Conservation (phyloP, 2,329 filamentous ascomycete species). For the Fusarium poae region DNA sequence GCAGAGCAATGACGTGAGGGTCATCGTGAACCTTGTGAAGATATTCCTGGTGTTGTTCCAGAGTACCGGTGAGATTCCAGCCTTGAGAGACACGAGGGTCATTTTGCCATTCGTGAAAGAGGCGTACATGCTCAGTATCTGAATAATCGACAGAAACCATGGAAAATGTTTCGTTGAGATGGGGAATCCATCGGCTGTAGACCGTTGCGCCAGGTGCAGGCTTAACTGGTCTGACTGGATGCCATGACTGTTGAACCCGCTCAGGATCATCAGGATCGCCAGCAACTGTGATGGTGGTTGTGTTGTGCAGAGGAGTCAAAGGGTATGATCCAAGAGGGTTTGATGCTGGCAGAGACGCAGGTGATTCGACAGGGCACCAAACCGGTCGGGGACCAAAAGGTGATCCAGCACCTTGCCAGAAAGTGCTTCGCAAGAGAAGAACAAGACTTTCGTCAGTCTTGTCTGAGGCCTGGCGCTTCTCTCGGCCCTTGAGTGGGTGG, state of each 20-base stretch:
- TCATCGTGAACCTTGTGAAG: constrained; percentile 76
- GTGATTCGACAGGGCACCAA: constrained; percentile 67
- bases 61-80: constrained; percentile 83
- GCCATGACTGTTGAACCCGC: constrained; percentile 68
- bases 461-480: constrained; percentile 45
- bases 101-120: constrained; percentile 87
- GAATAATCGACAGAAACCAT: constrained; percentile 79
- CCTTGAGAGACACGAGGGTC: constrained; percentile 83
- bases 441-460: constrained; percentile 52
- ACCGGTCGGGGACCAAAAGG: constrained; percentile 74
- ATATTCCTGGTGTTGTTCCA: constrained; percentile 81
- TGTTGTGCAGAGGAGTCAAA: constrained; percentile 63
- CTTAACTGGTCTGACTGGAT: constrained; percentile 79
- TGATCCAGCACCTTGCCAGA: constrained; percentile 79
- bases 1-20: constrained; percentile 76
- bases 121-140: constrained; percentile 71
- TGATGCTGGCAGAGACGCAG: constrained; percentile 53
- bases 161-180: constrained; percentile 81
- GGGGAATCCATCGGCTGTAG: constrained; percentile 84
- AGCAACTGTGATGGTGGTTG: constrained; percentile 55
- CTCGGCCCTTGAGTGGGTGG: constrained; percentile 58
- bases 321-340: constrained; percentile 61
- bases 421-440: constrained; percentile 66
- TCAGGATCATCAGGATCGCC: constrained; percentile 58
- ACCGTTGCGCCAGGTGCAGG: constrained; percentile 76